Evolutionary conservation across 192 early-diverging fungal species (phyloP).

Genomic region (Spinellus fusiger): DNA sequence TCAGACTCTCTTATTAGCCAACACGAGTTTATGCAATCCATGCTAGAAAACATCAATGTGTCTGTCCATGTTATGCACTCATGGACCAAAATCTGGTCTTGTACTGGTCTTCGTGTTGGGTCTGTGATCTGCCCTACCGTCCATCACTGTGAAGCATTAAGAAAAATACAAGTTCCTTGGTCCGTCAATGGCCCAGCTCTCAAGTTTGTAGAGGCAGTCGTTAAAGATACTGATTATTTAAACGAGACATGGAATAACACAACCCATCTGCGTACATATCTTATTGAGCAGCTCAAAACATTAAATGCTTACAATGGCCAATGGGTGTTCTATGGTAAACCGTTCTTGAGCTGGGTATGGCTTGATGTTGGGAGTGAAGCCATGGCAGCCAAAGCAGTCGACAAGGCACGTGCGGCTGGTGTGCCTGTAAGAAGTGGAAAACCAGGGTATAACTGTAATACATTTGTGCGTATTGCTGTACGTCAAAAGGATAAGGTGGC

Average conservation of each 20-base stretch:
- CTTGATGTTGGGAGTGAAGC: constrained; percentile 58
- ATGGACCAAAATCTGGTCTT: constrained; percentile 94
- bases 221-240: constrained; percentile 61
- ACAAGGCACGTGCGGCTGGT: constrained; percentile 64
- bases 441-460: constrained; percentile 68
- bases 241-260: constrained; percentile 77
- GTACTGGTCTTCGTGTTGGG: constrained; percentile 83
- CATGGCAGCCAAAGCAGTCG: constrained; percentile 58
- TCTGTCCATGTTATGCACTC: constrained; percentile 87
- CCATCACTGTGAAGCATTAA: constrained; percentile 63
- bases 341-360: constrained; percentile 87
- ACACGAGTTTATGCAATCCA: constrained; percentile 53
- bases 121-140: constrained; percentile 83
- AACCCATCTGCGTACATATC: constrained; percentile 54
- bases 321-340: constrained; percentile 70
- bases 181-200: constrained; percentile 86
- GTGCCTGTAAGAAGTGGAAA: constrained; percentile 79
- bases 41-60: constrained; percentile 59
- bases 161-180: constrained; percentile 86
- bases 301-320: constrained; percentile 9
- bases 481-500: constrained; percentile 64
- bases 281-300: constrained; percentile 35
- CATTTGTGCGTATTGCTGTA: constrained; percentile 74
- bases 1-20: constrained; percentile 76
- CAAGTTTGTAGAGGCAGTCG: constrained; percentile 76